Percentiles rank a stretch among this genome's conserved stretches.
Conservation (phyloP, 805 yeast genomes). For the Yamadazyma paraphyllophila region DNA sequence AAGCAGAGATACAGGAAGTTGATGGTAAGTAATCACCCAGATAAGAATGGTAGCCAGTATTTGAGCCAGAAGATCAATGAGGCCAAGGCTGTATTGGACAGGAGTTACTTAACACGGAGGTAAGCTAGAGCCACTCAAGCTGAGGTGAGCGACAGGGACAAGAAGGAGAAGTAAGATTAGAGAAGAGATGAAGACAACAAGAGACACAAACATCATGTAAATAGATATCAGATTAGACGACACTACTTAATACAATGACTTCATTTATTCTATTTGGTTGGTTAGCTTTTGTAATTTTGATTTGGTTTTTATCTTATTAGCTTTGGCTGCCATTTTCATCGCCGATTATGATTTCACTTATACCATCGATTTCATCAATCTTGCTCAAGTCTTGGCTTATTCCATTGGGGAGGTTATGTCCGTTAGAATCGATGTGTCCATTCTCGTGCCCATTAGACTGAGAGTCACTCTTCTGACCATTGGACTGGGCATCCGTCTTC, state of each 20-base stretch:
- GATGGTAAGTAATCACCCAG: slow-evolving; percentile 44
- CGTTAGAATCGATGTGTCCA: neutral
- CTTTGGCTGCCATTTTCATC: neutral
- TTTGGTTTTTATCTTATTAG: too few relatives aligned
- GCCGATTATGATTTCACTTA: slow-evolving; percentile 2
- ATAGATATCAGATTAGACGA: too few relatives aligned
- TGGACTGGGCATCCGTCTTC: slow-evolving; percentile 23
- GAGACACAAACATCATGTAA: too few relatives aligned
- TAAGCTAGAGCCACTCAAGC: neutral
- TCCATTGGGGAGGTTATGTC: neutral
- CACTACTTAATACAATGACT: too few relatives aligned
- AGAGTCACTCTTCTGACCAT: neutral
- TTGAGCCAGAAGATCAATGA: slow-evolving; percentile 42
- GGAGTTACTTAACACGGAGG: slow-evolving; percentile 27
- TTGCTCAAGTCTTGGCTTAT: neutral
- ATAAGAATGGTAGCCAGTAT: slow-evolving; percentile 39
- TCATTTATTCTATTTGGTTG: too few relatives aligned
- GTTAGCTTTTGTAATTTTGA: too few relatives aligned
- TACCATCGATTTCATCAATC: neutral
- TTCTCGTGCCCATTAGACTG: slow-evolving; percentile 5
- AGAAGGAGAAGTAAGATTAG: too few relatives aligned
- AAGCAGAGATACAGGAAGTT: slow-evolving; percentile 36
- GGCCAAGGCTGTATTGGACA: slow-evolving; percentile 41
- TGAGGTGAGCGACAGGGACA: too few relatives aligned
- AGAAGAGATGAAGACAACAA: too few relatives aligned